Conservation (phyloP, 2,329 filamentous ascomycete genomes). For the Ceratocystis lukuohia region DNA sequence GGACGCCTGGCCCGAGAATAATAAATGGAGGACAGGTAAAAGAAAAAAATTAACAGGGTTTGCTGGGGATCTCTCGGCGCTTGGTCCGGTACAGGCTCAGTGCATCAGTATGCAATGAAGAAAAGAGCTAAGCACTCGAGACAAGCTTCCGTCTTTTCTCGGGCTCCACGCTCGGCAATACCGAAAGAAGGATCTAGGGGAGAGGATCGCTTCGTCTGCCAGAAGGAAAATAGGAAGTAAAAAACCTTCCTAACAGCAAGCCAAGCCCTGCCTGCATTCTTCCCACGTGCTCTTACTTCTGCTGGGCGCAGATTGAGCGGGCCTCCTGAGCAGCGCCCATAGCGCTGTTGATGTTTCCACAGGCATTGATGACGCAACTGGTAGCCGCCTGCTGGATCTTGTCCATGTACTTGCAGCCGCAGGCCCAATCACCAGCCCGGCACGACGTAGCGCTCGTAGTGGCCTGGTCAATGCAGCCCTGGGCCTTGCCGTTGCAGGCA, state of each 20-base stretch:
- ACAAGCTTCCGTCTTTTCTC: background rate
- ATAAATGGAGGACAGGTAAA: background rate
- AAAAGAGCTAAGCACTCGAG: background rate
- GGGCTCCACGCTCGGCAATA: background rate
- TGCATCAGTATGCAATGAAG: background rate
- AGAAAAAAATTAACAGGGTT: background rate
- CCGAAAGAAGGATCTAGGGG: background rate
- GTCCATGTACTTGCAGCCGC: constrained; percentile 8
- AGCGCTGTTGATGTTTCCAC: background rate
- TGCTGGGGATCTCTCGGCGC: background rate
- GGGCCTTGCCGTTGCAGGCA: constrained; percentile 7
- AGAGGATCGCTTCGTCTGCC: background rate
- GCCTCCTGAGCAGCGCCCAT: constrained; percentile 7
- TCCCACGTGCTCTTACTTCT: background rate
- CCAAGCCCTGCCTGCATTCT: background rate
- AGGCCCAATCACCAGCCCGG: constrained; percentile 8
- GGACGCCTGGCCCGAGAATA: no score
- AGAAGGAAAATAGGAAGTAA: background rate
- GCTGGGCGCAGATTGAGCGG: background rate
- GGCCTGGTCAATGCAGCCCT: constrained; percentile 13
- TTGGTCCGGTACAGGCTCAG: background rate
- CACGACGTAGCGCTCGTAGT: background rate
- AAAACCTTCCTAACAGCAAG: background rate
- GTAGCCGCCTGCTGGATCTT: constrained; percentile 10
- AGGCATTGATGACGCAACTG: background rate